Evolutionary conservation across 1,284 basidiomycete species (phyloP), one percentile per base, ranked within the genome.

Genomic region (Thecaphora thlaspeos): DNA sequence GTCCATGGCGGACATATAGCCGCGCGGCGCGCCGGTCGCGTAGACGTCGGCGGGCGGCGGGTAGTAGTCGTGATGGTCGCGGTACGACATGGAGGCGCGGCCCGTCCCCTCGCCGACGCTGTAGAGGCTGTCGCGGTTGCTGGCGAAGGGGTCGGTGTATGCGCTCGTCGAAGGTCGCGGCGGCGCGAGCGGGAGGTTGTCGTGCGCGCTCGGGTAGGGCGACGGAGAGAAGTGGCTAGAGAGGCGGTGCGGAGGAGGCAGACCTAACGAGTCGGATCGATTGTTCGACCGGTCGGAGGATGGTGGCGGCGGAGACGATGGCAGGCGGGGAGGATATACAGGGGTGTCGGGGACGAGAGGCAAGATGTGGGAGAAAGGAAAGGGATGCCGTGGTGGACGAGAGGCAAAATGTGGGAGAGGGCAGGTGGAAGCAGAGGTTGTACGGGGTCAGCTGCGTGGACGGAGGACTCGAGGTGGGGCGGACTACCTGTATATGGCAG

Each of bases 91-190:
- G 8, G 19, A 21, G 4, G 22, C 22, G 39, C 39, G 19, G n/a
- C 7, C 7, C 39, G 39, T 17, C 8, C 21, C 39, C 14, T 40
- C 32, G 32, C 4, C 32, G 32, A 11, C 7, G 10, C 10, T 14
- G 32, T 34, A 28, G 26, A 11, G 5, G 26, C 26, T 28, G 26
- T 5, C 11, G 26, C 26, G 26, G 26, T 28, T 5, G 26, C 26
- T 34, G 32, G 32, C 32, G 17, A 34, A 40, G 10, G 39, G 39
- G 18, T 40, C 39, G 39, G 15, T 40, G 39, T 40, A 40, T 4
- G 39, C 39, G 39, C 39, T 40, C 19, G 39, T 40, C 39, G 39
- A 40, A 15, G 39, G 39, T 5, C 39, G 18, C 19, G 39, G 39
- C 18, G 39, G 39, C 23, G 36, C 38, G 28, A 30, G 22, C 22